A percentile compares a stretch with the other conserved stretches of the same genome.
Conservation (phyloP, 1,139 yeast genomes). For the Wickerhamomyces sp. region DNA sequence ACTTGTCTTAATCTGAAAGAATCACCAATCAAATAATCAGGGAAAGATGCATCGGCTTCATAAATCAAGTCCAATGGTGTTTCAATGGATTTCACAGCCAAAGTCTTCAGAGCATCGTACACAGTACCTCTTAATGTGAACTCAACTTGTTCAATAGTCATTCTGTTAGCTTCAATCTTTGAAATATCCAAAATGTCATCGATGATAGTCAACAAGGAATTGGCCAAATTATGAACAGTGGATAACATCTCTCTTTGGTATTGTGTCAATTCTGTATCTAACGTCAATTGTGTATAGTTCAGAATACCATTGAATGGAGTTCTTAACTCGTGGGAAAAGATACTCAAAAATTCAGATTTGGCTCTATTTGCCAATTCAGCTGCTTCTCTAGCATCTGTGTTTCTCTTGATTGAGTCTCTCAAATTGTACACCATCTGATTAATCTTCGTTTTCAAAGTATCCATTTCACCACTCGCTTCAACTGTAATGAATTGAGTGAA, state of each 20-base stretch:
- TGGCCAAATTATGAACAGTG: conserved; percentile 81
- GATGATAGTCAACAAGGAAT: conserved; percentile 75
- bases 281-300: conserved; percentile 85
- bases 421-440: conserved; percentile 85
- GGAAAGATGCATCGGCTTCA: conserved; percentile 81
- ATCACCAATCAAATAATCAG: conserved; percentile 82
- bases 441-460: conserved; percentile 81
- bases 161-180: conserved; percentile 86
- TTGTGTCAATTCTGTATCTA: conserved; percentile 81
- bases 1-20: conserved; percentile 83
- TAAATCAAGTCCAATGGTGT: conserved; percentile 75
- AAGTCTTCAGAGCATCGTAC: conserved; percentile 80
- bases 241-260: conserved; percentile 87
- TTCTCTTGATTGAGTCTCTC: conserved; percentile 83
- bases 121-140: conserved; percentile 81
- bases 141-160: conserved; percentile 87
- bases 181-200: conserved; percentile 89
- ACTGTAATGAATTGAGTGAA: conserved; percentile 84
- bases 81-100: conserved; percentile 85
- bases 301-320: conserved; percentile 90
- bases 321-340: conserved; percentile 87
- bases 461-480: conserved; percentile 91
- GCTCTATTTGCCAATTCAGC: conserved; percentile 87
- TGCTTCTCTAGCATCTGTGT: conserved; percentile 89
- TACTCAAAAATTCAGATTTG: conserved; percentile 82